These are phyloP conservation scores for Capsicum pubescens DNA, from an alignment of 257 asterid genomes.

Conservation along the genomic window DNA sequence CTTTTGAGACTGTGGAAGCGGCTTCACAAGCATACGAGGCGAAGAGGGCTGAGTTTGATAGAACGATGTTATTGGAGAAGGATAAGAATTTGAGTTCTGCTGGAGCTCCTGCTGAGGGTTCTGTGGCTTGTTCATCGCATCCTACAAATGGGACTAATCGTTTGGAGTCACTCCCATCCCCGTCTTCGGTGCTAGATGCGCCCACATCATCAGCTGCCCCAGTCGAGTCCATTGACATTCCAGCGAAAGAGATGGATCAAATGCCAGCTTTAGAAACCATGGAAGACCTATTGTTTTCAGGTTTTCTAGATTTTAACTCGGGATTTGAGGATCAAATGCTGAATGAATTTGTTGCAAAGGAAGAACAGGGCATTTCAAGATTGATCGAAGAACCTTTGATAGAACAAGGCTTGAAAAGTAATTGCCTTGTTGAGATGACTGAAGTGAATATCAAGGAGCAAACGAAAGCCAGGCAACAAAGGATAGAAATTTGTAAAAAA, in stretches of 20 bases:
- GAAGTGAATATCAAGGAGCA: neutral
- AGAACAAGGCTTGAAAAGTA: neutral
- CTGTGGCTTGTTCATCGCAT: constrained; percentile 17
- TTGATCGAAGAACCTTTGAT: neutral
- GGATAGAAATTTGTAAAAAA: neutral
- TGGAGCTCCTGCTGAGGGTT: constrained; percentile 23
- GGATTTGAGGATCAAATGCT: constrained; percentile 28
- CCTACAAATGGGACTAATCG: constrained; percentile 29
- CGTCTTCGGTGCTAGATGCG: constrained; percentile 43
- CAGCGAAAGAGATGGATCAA: neutral
- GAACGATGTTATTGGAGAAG: constrained; percentile 21
- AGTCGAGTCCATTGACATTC: neutral
- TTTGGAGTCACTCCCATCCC: constrained; percentile 33
- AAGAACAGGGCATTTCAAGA: neutral
- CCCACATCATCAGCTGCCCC: constrained; percentile 27
- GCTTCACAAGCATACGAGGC: constrained; percentile 45
- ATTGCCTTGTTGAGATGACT: neutral
- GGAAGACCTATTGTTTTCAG: neutral
- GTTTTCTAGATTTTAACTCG: neutral
- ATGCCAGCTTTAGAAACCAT: neutral
- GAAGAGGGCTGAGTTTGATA: constrained; percentile 38
- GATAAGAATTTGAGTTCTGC: constrained; percentile 9
- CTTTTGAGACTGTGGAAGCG: constrained; percentile 40
- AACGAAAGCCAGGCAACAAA: constrained; percentile 21
- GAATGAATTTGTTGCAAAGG: neutral